Evolutionary conservation across 2,329 filamentous ascomycete species (phyloP), one percentile per base, ranked within the genome.

Genomic region (Colletotrichum sp.): DNA sequence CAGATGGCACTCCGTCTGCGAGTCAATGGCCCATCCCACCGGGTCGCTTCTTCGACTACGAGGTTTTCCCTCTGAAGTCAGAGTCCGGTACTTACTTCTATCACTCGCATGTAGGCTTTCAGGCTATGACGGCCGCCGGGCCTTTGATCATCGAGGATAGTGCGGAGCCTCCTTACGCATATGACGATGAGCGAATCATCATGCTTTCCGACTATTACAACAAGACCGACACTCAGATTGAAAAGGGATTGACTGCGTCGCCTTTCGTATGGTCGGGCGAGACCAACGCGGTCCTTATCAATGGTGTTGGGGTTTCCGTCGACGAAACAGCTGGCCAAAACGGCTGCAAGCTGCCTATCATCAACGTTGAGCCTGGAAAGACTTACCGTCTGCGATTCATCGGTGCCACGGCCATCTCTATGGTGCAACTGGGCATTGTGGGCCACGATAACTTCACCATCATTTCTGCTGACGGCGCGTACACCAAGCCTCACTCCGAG

Each of bases 71-170:
- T 0, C 82, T 88, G 5, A 58, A 80, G 2, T 89, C 87, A 7
- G 88, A 91, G 69, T 88, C 90, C 0, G 92, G 92, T 6, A 91
- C 91, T 0, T 94, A 93, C 79, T 93, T 92, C 80, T 94, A 94
- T 79, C 92, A 94, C 79, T 93, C 92, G 0, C 92, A 94, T 76
- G 86, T 94, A 18, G 91, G 88, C 0, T 90, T 93, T 73, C 92
- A 94, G 79, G 89, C 90, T 0, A 82, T 90, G 38, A 90, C 91
- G 16, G 90, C 90, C 0, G 82, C 87, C 8, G 92, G 92, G 0
- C 83, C 89, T 0, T 79, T 94, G 38, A 90, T 93, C 61, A 87
- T 94, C n/a, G 87, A 90, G 73, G 88, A 90, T 64, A 79, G 80
- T 43, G 81, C 79, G 0, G 71, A 84, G 61, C 76, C 84, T 30